Conservation (phyloP, 805 yeast genomes). For the Hanseniaspora clermontiae region DNA sequence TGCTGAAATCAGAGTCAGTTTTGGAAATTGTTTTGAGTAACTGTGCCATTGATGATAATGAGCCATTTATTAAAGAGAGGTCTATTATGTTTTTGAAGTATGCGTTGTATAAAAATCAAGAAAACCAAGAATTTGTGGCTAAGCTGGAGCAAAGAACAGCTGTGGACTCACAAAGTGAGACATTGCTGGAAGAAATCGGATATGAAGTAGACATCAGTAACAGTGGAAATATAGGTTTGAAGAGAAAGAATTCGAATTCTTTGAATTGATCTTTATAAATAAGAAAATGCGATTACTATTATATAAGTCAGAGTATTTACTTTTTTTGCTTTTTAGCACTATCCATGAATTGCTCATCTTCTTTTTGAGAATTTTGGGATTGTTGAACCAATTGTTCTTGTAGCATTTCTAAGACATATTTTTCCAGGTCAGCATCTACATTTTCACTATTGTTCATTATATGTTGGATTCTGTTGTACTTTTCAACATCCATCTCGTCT, state of each 20-base stretch:
- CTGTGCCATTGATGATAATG: slow-evolving; percentile 75
- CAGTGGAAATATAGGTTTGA: slow-evolving; percentile 51
- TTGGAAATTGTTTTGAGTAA: slow-evolving; percentile 60
- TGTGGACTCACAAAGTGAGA: slow-evolving; percentile 34
- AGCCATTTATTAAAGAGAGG: slow-evolving; percentile 78
- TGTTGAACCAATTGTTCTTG: slow-evolving; percentile 35
- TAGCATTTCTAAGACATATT: slow-evolving; percentile 53
- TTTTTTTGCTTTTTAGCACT: slow-evolving; percentile 4
- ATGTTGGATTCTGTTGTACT: slow-evolving; percentile 51
- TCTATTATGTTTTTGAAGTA: slow-evolving; percentile 68
- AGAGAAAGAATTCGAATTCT: slow-evolving; percentile 20
- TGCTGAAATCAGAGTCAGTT: slow-evolving; percentile 51
- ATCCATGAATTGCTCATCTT: background rate
- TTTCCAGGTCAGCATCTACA: slow-evolving; percentile 65
- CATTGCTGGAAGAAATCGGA: slow-evolving; percentile 56
- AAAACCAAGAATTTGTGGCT: slow-evolving; percentile 68
- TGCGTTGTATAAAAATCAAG: slow-evolving; percentile 47
- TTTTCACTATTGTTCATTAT: slow-evolving; percentile 61
- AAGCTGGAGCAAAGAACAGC: slow-evolving; percentile 61
- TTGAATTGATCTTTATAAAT: background rate
- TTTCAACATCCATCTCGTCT: slow-evolving; percentile 38
- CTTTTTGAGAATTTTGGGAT: slow-evolving; percentile 24
- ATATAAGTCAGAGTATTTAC: background rate
- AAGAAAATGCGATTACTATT: background rate
- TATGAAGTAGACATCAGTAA: slow-evolving; percentile 58